These are phyloP conservation scores for Ambrosia artemisiifolia DNA, from an alignment of 129 eudicot species.

Conservation along the genomic window DNA sequence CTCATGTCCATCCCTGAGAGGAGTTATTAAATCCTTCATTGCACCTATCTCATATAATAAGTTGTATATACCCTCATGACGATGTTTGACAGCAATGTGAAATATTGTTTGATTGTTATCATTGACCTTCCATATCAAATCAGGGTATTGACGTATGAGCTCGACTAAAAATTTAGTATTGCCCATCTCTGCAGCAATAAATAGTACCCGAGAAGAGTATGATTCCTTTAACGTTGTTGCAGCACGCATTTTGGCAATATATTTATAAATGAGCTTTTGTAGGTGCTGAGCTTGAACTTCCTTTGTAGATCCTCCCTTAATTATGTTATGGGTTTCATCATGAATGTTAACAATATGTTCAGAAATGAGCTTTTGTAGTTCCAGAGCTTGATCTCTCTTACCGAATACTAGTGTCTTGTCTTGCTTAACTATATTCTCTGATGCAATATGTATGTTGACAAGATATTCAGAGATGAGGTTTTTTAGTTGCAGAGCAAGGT, in stretches of 20 bases:
- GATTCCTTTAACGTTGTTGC: not conserved
- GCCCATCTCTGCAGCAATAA: no score
- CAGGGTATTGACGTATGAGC: not conserved
- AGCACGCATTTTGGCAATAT: not conserved
- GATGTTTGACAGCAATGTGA: conserved; percentile 1
- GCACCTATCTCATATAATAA: no score
- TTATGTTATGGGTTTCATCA: not conserved
- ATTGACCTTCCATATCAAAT: conserved; percentile 7
- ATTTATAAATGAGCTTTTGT: not conserved
- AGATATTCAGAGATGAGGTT: conserved; percentile 1
- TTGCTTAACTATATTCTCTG: not conserved
- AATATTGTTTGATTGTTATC: not conserved
- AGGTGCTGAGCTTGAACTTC: not conserved
- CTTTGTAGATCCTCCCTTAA: not conserved
- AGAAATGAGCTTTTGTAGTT: conserved; percentile 16
- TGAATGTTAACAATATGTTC: conserved; percentile 1
- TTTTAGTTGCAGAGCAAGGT: not conserved
- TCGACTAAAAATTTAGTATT: not conserved
- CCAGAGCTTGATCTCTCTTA: conserved; percentile 1
- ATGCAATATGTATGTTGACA: not conserved
- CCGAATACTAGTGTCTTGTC: not conserved
- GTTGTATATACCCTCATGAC: no score
- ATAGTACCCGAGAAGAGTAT: not conserved
- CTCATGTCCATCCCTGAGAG: no score
- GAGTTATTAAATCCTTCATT: no score